Evolutionary conservation across 441 rosid genomes (phyloP), one percentile per base, ranked within the genome.

Genomic region (Breynia disticha): DNA sequence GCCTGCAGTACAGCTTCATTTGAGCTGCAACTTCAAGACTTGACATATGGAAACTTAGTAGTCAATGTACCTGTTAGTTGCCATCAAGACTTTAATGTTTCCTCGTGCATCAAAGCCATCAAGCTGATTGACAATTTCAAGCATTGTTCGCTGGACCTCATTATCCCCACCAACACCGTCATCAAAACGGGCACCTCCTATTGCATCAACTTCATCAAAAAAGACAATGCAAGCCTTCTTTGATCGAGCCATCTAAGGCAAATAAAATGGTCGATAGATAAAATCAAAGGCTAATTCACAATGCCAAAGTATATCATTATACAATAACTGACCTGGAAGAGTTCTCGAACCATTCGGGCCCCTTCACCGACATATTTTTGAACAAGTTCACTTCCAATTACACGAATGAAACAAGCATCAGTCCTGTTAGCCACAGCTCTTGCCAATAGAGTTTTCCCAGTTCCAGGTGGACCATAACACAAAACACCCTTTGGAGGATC

Each of bases 401-500:
- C 98, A 58, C 98, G 86, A 61, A 88, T 93, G 68, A 93, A 93
- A 67, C 98, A 93, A 54, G 96, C 98, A 79, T 93, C 97, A 5
- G 97, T 93, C 74, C 97, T 82, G 42, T 93, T 93, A 50, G 98
- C 98, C 56, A 93, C 98, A 60, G 97, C 98, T 76, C 98, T 82
- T 0, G 97, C 98, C 66, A 93, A 54, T 17, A 93, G 84, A 24
- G 97, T 93, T 75, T 93, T 88, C 3, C 98, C 96, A 1, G 98
- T 93, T 63, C 98, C 98, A 48, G 97, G 98, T 50, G 98, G 98
- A 37, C 98, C 98, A 9, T 93, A 93, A 71, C 96, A 93, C 49
- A 93, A 89, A 65, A 93, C 97, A 55, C 99, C 99, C 75, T 93
- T 89, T 2, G 99, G 99, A 63, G 99, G 99, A 72, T 93, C 99